Percentiles rank a stretch among this genome's conserved stretches.
These are phyloP conservation scores for Beauveria bassiana DNA, from an alignment of 2,329 filamentous ascomycete genomes.

Conservation along the genomic window DNA sequence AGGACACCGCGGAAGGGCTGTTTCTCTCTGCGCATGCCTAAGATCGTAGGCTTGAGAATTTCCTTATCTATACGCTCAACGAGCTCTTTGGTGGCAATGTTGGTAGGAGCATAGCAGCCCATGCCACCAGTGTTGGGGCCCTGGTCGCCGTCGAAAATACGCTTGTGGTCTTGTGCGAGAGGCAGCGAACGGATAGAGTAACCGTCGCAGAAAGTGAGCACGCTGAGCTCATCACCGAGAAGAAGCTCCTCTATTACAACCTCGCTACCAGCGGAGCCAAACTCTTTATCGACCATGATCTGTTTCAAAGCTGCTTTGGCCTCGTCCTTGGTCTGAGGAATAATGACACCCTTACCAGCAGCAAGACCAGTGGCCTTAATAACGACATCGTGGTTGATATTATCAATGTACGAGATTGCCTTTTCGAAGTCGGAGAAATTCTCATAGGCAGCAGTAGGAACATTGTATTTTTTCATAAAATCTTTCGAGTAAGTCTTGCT, in stretches of 20 bases:
- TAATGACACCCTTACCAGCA: constrained; percentile 91
- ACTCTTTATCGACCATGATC: constrained; percentile 85
- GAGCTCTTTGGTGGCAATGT: constrained; percentile 66
- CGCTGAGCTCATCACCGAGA: constrained; percentile 83
- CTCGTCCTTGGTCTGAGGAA: constrained; percentile 74
- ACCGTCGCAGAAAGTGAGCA: constrained; percentile 87
- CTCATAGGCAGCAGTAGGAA: constrained; percentile 84
- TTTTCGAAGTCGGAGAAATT: constrained; percentile 76
- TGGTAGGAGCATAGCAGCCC: constrained; percentile 94
- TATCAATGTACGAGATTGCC: constrained; percentile 67
- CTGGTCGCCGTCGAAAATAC: constrained; percentile 80
- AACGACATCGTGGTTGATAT: constrained; percentile 65
- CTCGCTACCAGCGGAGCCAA: constrained; percentile 78
- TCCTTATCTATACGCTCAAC: constrained; percentile 70
- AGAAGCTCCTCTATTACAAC: constrained; percentile 95
- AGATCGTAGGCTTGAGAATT: constrained; percentile 81
- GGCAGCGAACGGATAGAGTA: constrained; percentile 76
- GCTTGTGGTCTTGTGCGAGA: constrained; percentile 94
- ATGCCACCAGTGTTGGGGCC: constrained; percentile 96
- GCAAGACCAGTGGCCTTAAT: constrained; percentile 92
- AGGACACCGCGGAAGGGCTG: constrained; percentile 67
- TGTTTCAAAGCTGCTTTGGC: constrained; percentile 73
- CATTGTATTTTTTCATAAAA: constrained; percentile 86
- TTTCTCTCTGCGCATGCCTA: constrained; percentile 78
- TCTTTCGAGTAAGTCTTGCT: constrained; percentile 97